A percentile compares a stretch with the other conserved stretches of the same genome.
phyloP scores from a whole-genome alignment of 495 filamentous ascomycete species.

The Trichoderma gamsii region DNA sequence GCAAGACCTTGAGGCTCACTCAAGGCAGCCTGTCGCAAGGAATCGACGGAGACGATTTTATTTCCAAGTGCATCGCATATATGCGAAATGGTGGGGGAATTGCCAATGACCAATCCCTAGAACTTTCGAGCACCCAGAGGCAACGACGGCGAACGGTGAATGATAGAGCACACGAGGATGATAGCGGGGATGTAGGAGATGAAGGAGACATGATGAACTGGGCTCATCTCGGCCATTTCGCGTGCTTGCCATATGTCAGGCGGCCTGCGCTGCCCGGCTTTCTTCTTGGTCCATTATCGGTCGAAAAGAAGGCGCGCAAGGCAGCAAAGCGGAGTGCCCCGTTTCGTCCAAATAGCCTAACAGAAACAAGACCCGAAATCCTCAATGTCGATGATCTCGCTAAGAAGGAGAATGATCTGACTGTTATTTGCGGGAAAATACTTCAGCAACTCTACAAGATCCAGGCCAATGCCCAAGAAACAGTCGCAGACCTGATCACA shows the following conservation, averaged over 20 bases:
- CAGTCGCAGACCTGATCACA: slow-evolving; percentile 34
- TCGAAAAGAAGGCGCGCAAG: slow-evolving; percentile 74
- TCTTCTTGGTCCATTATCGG: slow-evolving; percentile 80
- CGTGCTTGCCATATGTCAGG: slow-evolving; percentile 62
- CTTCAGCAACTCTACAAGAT: slow-evolving; percentile 43
- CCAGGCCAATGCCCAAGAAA: slow-evolving; percentile 36
- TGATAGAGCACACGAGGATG: slow-evolving; percentile 30
- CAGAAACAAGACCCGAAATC: slow-evolving; percentile 67
- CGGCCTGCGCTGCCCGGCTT: slow-evolving; percentile 78
- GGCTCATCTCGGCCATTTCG: slow-evolving; percentile 72
- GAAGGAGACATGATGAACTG: slow-evolving; percentile 80
- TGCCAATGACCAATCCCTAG: slow-evolving; percentile 34
- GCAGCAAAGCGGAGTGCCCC: slow-evolving; percentile 57
- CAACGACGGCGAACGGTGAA: slow-evolving; percentile 28
- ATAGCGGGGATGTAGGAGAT: slow-evolving; percentile 54
- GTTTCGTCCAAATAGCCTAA: slow-evolving; percentile 56
- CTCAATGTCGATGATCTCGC: slow-evolving; percentile 64
- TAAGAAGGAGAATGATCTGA: slow-evolving; percentile 69
- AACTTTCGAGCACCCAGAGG: slow-evolving; percentile 43
- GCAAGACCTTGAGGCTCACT: slow-evolving; percentile 63
- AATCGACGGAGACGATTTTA: slow-evolving; percentile 88
- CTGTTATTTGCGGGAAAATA: slow-evolving; percentile 58
- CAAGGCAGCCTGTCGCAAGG: slow-evolving; percentile 63
- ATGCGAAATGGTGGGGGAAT: slow-evolving; percentile 62
- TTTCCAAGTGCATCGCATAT: slow-evolving; percentile 81